A percentile compares a stretch with the other conserved stretches of the same genome.
These are phyloP conservation scores for Artemisia tridentata DNA, from an alignment of 129 eudicot genomes.

Conservation along the genomic window DNA sequence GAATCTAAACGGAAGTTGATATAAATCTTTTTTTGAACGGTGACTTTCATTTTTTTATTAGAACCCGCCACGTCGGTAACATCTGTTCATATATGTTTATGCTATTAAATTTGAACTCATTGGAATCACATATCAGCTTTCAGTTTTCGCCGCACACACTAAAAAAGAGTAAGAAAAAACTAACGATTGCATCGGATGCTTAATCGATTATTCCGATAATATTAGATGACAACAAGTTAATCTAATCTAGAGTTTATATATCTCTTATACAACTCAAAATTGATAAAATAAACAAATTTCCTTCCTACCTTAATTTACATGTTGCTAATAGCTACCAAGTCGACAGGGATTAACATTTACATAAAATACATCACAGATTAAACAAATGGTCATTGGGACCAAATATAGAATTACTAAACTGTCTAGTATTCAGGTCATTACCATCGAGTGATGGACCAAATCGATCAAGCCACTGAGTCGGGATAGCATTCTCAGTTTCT, in stretches of 20 bases:
- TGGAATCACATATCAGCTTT: too few relatives aligned
- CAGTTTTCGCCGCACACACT: too few relatives aligned
- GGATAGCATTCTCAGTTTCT: constrained; percentile 73
- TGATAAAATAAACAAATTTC: background rate
- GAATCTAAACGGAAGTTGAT: too few relatives aligned
- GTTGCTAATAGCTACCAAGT: background rate
- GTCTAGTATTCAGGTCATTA: constrained; percentile 83
- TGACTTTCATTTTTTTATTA: too few relatives aligned
- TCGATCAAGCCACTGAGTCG: constrained; percentile 89
- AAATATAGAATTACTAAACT: constrained; percentile 59
- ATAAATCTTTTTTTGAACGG: too few relatives aligned
- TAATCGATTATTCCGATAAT: too few relatives aligned
- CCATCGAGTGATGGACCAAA: constrained; percentile 78
- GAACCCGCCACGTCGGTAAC: too few relatives aligned
- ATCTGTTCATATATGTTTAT: too few relatives aligned
- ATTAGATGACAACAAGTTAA: background rate
- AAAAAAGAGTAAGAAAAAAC: too few relatives aligned
- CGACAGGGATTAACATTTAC: background rate
- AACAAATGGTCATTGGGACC: constrained; percentile 69
- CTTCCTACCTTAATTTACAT: constrained; percentile 15
- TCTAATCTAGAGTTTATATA: background rate
- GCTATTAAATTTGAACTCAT: too few relatives aligned
- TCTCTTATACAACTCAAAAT: background rate
- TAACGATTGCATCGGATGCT: too few relatives aligned
- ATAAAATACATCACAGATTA: constrained; percentile 44